These are phyloP conservation scores for Rhodotorula diobovata DNA, from an alignment of 768 basidiomycete genomes.

Conservation along the genomic window DNA sequence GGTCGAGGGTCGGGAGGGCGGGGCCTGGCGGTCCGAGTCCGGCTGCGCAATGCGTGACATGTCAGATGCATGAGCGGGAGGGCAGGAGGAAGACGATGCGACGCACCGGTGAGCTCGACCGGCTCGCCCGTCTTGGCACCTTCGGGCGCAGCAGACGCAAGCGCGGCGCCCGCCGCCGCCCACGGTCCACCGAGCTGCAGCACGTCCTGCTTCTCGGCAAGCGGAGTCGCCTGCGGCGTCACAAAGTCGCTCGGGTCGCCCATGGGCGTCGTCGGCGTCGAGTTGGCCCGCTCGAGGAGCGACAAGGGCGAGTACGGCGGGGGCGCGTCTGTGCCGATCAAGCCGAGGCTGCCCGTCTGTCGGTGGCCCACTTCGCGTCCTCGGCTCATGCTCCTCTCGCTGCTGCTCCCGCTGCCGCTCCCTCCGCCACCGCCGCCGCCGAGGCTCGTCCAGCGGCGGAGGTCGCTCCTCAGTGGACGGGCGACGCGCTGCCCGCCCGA, in stretches of 20 bases:
- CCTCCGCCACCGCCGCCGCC: background rate
- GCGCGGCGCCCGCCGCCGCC: background rate
- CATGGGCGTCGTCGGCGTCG: too few relatives aligned
- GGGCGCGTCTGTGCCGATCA: background rate
- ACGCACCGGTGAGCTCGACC: conserved; percentile 1
- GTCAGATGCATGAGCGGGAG: background rate
- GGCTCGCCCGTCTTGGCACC: background rate
- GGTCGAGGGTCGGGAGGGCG: conserved; percentile 57
- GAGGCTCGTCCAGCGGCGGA: background rate
- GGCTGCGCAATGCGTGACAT: background rate
- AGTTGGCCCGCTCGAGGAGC: background rate
- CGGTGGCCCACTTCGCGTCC: background rate
- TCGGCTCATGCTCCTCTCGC: conserved; percentile 56
- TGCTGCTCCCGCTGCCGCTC: conserved; percentile 57
- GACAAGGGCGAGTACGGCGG: background rate
- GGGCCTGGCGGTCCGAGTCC: conserved; percentile 47
- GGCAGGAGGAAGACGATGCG: background rate
- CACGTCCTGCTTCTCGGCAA: conserved; percentile 36
- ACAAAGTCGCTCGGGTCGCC: background rate
- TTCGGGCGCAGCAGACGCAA: background rate
- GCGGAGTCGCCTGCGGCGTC: background rate
- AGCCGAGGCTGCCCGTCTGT: background rate
- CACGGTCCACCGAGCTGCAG: conserved; percentile 44
- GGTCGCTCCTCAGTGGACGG: conserved; percentile 10
- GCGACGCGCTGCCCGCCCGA: conserved; percentile 15